phyloP scores from a whole-genome alignment of 345 rosid genomes.

The Excoecaria agallocha region DNA sequence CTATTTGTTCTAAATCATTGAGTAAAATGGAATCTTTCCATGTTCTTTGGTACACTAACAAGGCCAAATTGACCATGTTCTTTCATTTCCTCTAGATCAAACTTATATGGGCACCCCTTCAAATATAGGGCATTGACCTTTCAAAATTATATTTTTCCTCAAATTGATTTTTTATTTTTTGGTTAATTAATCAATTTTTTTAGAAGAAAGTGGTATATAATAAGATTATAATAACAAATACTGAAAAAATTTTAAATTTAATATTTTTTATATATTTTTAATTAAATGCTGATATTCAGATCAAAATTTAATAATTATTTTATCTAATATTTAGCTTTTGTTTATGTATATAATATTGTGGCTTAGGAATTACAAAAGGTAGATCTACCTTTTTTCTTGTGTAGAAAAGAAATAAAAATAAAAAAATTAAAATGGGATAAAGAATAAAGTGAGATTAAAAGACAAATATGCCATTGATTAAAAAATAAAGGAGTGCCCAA shows the following conservation, averaged over 20 bases:
- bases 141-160: not conserved
- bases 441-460: no score
- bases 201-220: not conserved
- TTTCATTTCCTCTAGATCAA: not conserved
- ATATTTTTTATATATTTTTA: no score
- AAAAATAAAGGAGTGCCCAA: not conserved
- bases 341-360: no score
- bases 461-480: not conserved
- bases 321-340: no score
- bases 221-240: not conserved
- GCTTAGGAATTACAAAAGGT: no score
- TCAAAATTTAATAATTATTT: no score
- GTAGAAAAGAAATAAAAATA: no score
- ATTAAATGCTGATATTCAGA: no score
- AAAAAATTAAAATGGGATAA: no score
- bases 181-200: no score
- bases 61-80: constrained; percentile 6
- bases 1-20: constrained; percentile 41
- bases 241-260: no score
- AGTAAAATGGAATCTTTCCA: constrained; percentile 66
- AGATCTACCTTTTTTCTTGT: no score
- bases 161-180: not conserved
- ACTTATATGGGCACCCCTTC: not conserved
- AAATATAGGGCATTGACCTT: not conserved
- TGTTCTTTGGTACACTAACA: constrained; percentile 37